A percentile compares a stretch with the other conserved stretches of the same genome.
phyloP scores from a whole-genome alignment of 1,139 yeast species.

The Kodamaea anthophila region DNA sequence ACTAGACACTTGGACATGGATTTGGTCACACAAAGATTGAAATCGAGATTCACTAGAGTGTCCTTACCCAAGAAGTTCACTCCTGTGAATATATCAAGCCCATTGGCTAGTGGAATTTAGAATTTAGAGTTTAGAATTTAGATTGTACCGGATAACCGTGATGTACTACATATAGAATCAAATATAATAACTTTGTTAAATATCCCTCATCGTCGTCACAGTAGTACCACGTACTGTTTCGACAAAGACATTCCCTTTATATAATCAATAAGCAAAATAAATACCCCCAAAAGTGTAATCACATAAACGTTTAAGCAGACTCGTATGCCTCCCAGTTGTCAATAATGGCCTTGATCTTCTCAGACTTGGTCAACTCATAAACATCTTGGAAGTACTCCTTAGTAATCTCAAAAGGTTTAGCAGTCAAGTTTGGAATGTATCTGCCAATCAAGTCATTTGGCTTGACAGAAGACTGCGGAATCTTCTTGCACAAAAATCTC shows the following conservation, averaged over 20 bases:
- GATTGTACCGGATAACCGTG: too few relatives aligned
- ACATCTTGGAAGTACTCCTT: constrained; percentile 97
- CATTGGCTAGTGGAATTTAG: constrained; percentile 29
- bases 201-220: constrained; percentile 1
- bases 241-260: constrained; percentile 5
- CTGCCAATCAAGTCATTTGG: constrained; percentile 89
- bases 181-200: too few relatives aligned
- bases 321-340: constrained; percentile 94
- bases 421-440: constrained; percentile 97
- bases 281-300: constrained; percentile 3
- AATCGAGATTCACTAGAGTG: constrained; percentile 79
- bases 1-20: constrained; percentile 94
- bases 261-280: constrained; percentile 4
- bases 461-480: constrained; percentile 90
- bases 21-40: constrained; percentile 75
- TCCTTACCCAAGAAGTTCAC: constrained; percentile 86
- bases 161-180: constrained; percentile 1
- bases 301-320: constrained; percentile 24
- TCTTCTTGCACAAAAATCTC: constrained; percentile 93
- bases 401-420: constrained; percentile 91
- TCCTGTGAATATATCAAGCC: constrained; percentile 81
- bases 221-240: constrained; percentile 12
- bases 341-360: constrained; percentile 79
- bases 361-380: constrained; percentile 83
- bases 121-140: too few relatives aligned